phyloP scores from a whole-genome alignment of 2,329 filamentous ascomycete species.

The Calonectria pseudoreteaudii region DNA sequence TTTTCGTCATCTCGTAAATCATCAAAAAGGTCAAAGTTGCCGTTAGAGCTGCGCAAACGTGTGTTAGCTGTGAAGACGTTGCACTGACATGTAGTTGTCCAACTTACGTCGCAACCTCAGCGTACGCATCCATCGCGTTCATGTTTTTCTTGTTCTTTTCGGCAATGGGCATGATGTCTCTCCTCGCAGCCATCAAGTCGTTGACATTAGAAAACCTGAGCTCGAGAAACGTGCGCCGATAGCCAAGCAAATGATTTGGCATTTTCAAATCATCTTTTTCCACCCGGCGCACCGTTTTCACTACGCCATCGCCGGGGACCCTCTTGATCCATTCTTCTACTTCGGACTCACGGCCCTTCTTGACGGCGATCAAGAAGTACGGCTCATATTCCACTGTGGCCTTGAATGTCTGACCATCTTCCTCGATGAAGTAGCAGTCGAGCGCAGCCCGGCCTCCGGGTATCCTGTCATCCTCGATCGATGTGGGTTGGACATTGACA shows the following conservation, averaged over 20 bases:
- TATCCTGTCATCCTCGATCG: constrained; percentile 85
- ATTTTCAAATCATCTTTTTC: constrained; percentile 95
- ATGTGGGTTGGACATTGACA: constrained; percentile 92
- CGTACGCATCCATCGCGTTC: constrained; percentile 98
- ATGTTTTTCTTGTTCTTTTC: constrained; percentile 97
- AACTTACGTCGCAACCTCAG: constrained; percentile 88
- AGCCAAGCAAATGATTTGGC: constrained; percentile 95
- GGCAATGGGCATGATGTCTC: constrained; percentile 87
- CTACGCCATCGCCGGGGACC: constrained; percentile 80
- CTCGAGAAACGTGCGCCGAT: constrained; percentile 88
- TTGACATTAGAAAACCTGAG: constrained; percentile 88
- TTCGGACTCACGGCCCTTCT: constrained; percentile 87
- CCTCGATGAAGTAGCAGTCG: constrained; percentile 97
- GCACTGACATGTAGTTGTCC: neutral
- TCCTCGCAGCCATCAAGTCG: constrained; percentile 86
- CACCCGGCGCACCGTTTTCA: constrained; percentile 81
- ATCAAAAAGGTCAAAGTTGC: constrained; percentile 95
- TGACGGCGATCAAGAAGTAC: constrained; percentile 93
- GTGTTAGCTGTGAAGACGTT: constrained; percentile 14
- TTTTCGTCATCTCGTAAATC: constrained; percentile 83
- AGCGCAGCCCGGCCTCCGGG: constrained; percentile 89
- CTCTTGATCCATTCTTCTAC: constrained; percentile 95
- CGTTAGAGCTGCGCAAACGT: constrained; percentile 63
- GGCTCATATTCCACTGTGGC: constrained; percentile 96
- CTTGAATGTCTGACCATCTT: constrained; percentile 91